These are phyloP conservation scores for Ceratocystis cubensis DNA, from an alignment of 2,329 filamentous ascomycete species.

Conservation along the genomic window DNA sequence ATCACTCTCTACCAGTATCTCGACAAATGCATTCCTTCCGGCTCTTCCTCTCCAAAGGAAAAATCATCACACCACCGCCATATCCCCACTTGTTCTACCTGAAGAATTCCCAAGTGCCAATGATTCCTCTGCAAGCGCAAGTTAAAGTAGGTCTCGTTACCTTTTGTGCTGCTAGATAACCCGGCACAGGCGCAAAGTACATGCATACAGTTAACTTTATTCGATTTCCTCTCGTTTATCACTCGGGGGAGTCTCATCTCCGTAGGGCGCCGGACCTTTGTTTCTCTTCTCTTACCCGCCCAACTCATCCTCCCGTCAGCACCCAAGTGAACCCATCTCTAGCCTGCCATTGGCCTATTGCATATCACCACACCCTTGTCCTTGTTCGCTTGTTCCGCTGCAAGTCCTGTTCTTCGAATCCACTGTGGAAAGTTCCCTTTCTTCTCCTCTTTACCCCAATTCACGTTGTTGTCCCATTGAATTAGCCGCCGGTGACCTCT, in stretches of 20 bases:
- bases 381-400: too few species aligned
- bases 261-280: not conserved
- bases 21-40: too few species aligned
- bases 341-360: not conserved
- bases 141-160: not conserved
- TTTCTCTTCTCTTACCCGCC: not conserved
- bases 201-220: not conserved
- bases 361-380: too few species aligned
- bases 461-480: not conserved
- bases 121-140: not conserved
- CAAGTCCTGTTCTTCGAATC: too few species aligned
- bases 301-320: not conserved
- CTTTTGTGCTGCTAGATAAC: not conserved
- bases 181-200: not conserved
- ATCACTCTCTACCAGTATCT: too few species aligned
- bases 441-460: not conserved
- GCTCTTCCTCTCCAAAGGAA: too few species aligned
- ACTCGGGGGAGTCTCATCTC: not conserved
- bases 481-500: conserved; percentile 17
- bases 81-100: not conserved
- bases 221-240: not conserved
- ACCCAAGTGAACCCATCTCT: not conserved
- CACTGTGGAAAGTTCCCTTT: too few species aligned
- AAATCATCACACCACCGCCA: not conserved
- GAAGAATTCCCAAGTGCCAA: not conserved